Percentiles rank a stretch among this genome's conserved stretches.
Conservation (phyloP, 352 stramenopile species). For the Phytophthora vignae region DNA sequence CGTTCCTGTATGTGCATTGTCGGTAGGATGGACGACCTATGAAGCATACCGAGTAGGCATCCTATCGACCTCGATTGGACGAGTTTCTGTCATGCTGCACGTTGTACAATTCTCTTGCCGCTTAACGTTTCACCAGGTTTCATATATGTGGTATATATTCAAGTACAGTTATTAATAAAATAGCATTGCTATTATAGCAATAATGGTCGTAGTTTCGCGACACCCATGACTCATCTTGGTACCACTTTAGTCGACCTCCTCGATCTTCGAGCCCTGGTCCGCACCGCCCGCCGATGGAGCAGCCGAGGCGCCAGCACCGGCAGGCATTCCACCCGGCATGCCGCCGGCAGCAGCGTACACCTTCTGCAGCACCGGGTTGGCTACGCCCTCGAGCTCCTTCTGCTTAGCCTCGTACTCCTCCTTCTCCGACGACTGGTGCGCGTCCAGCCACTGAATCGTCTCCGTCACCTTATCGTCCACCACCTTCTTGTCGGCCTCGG, state of each 20-base stretch:
- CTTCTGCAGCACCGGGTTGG: slow-evolving; percentile 87
- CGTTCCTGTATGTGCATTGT: too few relatives aligned
- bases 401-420: slow-evolving; percentile 89
- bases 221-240: too few relatives aligned
- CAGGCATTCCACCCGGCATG: slow-evolving; percentile 47
- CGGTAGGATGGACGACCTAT: too few relatives aligned
- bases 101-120: too few relatives aligned
- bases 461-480: slow-evolving; percentile 95
- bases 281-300: slow-evolving; percentile 21
- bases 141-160: too few relatives aligned
- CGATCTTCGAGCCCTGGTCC: slow-evolving; percentile 81
- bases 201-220: too few relatives aligned
- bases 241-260: slow-evolving; percentile 88
- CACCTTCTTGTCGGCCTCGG: slow-evolving; percentile 86
- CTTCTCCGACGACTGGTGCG: slow-evolving; percentile 87
- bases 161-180: too few relatives aligned
- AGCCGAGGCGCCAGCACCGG: slow-evolving; percentile 34
- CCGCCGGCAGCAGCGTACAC: slow-evolving; percentile 78
- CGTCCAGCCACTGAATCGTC: slow-evolving; percentile 97
- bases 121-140: too few relatives aligned
- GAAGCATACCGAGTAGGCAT: too few relatives aligned
- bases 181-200: too few relatives aligned
- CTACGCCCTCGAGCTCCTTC: slow-evolving; percentile 90
- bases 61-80: too few relatives aligned
- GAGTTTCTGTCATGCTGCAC: too few relatives aligned